Percentiles rank a stretch among this genome's conserved stretches.
Evolutionary conservation across 495 filamentous ascomycete genomes (phyloP).

Genomic region (Parathielavia appendiculata): DNA sequence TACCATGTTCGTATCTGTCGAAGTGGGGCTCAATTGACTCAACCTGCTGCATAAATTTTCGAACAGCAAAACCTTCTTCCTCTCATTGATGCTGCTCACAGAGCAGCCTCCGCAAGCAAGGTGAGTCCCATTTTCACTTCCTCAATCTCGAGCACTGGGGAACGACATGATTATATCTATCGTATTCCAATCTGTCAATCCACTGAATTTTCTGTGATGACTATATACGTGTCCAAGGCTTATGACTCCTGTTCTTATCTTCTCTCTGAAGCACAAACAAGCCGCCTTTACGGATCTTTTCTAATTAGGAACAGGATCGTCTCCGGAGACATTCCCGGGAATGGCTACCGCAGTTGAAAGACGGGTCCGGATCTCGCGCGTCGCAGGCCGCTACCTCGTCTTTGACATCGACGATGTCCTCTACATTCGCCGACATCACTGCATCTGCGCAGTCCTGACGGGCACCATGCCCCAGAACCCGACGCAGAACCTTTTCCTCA

Average conservation of each 20-base stretch:
- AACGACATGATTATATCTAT: slow-evolving; percentile 36
- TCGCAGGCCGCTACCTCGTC: slow-evolving; percentile 77
- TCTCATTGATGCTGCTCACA: slow-evolving; percentile 19
- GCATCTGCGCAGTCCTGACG: slow-evolving; percentile 82
- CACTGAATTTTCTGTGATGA: slow-evolving; percentile 39
- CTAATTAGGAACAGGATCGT: slow-evolving; percentile 21
- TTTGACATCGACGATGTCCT: slow-evolving; percentile 81
- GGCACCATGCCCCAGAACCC: slow-evolving; percentile 87
- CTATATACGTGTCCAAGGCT: slow-evolving; percentile 31
- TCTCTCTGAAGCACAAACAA: slow-evolving; percentile 3
- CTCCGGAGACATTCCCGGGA: neutral
- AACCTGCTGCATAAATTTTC: slow-evolving; percentile 20
- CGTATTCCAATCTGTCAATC: slow-evolving; percentile 43
- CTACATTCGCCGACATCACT: slow-evolving; percentile 71
- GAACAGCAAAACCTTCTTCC: slow-evolving; percentile 5
- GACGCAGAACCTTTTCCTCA: slow-evolving; percentile 90
- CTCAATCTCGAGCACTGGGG: neutral
- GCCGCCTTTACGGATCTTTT: slow-evolving; percentile 4
- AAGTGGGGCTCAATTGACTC: slow-evolving; percentile 7
- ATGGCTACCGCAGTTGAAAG: slow-evolving; percentile 26
- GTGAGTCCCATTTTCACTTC: slow-evolving; percentile 22
- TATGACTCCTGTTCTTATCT: slow-evolving; percentile 28
- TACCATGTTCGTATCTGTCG: neutral
- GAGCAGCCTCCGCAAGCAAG: slow-evolving; percentile 23
- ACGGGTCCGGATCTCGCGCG: slow-evolving; percentile 70